A percentile compares a stretch with the other conserved stretches of the same genome.
Conservation (phyloP, 768 basidiomycete genomes). For the Calvatia gigantea region DNA sequence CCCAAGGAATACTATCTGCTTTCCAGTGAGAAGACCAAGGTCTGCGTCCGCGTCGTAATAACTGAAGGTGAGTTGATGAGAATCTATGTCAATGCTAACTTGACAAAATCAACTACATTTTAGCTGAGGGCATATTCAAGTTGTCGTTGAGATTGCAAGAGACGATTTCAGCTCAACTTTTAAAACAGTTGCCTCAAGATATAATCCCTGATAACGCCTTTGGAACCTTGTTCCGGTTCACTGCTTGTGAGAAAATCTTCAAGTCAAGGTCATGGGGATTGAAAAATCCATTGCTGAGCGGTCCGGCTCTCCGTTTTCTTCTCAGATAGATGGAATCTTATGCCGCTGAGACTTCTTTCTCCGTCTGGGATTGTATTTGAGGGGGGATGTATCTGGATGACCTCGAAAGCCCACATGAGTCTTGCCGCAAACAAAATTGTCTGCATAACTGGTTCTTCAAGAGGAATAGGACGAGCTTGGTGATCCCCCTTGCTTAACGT, state of each 20-base stretch:
- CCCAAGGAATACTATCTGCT: constrained; percentile 61
- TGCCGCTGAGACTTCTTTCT: constrained; percentile 3
- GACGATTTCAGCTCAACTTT: neutral
- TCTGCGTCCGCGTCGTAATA: constrained; percentile 66
- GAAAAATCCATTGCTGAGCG: neutral
- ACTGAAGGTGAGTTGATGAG: constrained; percentile 21
- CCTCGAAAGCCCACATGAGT: constrained; percentile 25
- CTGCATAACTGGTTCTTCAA: constrained; percentile 69
- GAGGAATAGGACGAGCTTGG: constrained; percentile 72
- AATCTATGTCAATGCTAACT: neutral
- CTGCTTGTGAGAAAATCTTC: neutral
- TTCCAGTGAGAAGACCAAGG: constrained; percentile 39
- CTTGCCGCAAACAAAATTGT: constrained; percentile 56
- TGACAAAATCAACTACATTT: constrained; percentile 42
- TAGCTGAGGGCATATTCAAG: constrained; percentile 38
- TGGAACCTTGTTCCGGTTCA: constrained; percentile 5
- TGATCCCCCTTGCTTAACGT: constrained; percentile 12
- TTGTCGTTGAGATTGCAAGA: neutral
- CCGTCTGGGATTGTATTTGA: constrained; percentile 9
- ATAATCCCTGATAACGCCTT: neutral
- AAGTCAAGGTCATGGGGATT: constrained; percentile 7
- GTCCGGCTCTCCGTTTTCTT: constrained; percentile 2
- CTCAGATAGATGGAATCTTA: neutral
- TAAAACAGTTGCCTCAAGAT: neutral
- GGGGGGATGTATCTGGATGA: neutral